A percentile compares a stretch with the other conserved stretches of the same genome.
Conservation (phyloP, 495 filamentous ascomycete species). For the Daldinia childiae region DNA sequence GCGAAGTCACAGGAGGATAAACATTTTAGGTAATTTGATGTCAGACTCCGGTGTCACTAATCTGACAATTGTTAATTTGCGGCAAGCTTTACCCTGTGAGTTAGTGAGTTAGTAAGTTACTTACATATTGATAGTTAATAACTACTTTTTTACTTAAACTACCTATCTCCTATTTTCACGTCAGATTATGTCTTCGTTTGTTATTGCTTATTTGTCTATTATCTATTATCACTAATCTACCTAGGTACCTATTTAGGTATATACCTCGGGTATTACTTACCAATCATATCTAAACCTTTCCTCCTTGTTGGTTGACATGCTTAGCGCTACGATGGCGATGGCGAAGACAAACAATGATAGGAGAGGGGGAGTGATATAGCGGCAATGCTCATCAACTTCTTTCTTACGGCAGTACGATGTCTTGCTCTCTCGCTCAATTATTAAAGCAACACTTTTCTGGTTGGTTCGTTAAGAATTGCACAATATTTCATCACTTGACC, state of each 20-base stretch:
- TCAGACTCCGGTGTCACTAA: constrained; percentile 18
- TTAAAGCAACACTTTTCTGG: constrained; percentile 10
- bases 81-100: not conserved
- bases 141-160: not conserved
- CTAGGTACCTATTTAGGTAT: not conserved
- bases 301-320: constrained; percentile 10
- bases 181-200: no score
- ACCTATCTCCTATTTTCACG: not conserved
- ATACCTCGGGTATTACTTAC: not conserved
- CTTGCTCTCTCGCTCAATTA: not conserved
- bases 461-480: constrained; percentile 38
- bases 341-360: not conserved
- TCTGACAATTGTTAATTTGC: not conserved
- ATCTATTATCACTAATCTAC: not conserved
- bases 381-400: constrained; percentile 16
- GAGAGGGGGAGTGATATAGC: constrained; percentile 4
- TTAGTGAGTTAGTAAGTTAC: not conserved
- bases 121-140: not conserved
- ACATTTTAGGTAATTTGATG: no score
- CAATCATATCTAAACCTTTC: not conserved
- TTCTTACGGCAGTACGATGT: not conserved
- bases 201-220: not conserved
- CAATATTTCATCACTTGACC: constrained; percentile 40
- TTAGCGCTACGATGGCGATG: constrained; percentile 3
- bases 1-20: not conserved